Conservation (phyloP, 23 red algal species). For the Gracilariopsis chorda region DNA sequence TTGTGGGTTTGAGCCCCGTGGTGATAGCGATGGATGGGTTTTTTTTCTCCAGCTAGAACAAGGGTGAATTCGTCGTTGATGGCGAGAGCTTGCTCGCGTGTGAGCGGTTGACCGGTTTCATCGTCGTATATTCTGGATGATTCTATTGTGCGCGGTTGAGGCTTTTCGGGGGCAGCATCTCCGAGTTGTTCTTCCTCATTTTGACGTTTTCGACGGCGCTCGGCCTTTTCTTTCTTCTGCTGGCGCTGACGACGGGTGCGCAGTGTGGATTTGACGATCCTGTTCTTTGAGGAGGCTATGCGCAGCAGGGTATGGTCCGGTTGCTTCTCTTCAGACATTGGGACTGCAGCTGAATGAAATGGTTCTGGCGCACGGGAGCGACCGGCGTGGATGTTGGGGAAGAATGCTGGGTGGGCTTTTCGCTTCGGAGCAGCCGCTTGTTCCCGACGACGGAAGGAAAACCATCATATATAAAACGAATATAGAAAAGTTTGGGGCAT, state of each 20-base stretch:
- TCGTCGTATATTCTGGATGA: constrained; percentile 43
- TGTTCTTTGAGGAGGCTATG: neutral
- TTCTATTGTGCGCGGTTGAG: constrained; percentile 61
- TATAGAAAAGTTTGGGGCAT: too few relatives aligned
- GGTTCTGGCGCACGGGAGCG: too few relatives aligned
- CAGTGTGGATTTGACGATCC: constrained; percentile 9
- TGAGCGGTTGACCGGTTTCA: constrained; percentile 46
- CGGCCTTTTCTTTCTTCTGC: constrained; percentile 18
- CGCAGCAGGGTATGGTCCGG: neutral
- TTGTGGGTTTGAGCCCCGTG: constrained; percentile 43
- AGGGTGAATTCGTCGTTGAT: constrained; percentile 82
- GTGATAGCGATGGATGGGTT: constrained; percentile 72
- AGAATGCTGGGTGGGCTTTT: too few relatives aligned
- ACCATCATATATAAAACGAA: too few relatives aligned
- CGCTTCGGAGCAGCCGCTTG: too few relatives aligned
- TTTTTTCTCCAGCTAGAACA: constrained; percentile 51
- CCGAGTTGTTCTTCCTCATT: neutral
- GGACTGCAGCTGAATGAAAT: too few relatives aligned
- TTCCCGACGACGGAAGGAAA: too few relatives aligned
- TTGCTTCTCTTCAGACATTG: too few relatives aligned
- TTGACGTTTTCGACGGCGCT: constrained; percentile 45
- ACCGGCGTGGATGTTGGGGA: too few relatives aligned
- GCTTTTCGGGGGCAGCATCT: constrained; percentile 36
- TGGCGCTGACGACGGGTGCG: neutral
- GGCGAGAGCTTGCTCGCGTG: constrained; percentile 38